Evolutionary conservation across 2,329 filamentous ascomycete species (phyloP).

Genomic region (Aureobasidium subglaciale): DNA sequence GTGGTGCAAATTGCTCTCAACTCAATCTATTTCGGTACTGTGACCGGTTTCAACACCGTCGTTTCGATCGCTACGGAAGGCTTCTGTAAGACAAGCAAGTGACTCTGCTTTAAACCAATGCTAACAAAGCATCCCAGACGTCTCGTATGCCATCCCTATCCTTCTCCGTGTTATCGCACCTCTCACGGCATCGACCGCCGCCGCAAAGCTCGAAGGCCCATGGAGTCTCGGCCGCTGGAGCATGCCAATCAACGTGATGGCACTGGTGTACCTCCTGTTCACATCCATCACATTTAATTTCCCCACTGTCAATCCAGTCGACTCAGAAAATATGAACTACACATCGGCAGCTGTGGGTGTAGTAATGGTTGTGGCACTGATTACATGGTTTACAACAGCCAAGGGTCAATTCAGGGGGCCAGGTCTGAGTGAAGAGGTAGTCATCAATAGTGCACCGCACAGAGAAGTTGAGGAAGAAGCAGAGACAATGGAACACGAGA

Average conservation of each 20-base stretch:
- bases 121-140: conserved; percentile 30
- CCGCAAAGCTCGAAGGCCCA: conserved; percentile 34
- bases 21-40: conserved; percentile 21
- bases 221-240: conserved; percentile 41
- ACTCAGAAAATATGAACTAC: conserved; percentile 51
- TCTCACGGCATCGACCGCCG: conserved; percentile 35
- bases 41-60: conserved; percentile 19
- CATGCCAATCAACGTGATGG: conserved; percentile 42
- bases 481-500: neutral
- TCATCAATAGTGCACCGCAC: conserved; percentile 11
- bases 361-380: conserved; percentile 43
- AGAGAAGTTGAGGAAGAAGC: neutral
- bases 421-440: conserved; percentile 13
- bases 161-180: conserved; percentile 44
- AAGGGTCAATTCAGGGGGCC: conserved; percentile 46
- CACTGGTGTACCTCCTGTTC: conserved; percentile 47
- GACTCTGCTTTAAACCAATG: neutral
- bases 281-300: conserved; percentile 52
- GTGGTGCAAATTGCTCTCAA: conserved; percentile 18
- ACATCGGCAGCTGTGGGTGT: conserved; percentile 50
- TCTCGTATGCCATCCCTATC: conserved; percentile 52
- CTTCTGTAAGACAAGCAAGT: conserved; percentile 38
- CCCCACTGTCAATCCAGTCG: conserved; percentile 45
- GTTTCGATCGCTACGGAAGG: conserved; percentile 52
- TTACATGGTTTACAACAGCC: conserved; percentile 48